phyloP scores from a whole-genome alignment of 257 asterid genomes.

The Fraxinus pennsylvanica region DNA sequence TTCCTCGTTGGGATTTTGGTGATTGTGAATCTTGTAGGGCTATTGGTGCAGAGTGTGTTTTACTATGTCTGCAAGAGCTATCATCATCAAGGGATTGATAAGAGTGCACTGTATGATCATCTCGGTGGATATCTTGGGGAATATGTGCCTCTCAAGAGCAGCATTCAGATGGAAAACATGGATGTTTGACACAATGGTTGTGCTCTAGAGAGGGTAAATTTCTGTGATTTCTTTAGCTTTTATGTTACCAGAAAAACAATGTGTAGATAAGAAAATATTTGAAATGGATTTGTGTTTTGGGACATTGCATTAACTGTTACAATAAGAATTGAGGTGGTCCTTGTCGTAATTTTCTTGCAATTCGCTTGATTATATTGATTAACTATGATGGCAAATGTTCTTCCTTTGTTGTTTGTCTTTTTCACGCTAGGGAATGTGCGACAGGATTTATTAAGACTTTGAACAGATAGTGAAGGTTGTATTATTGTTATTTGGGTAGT shows the following conservation, averaged over 20 bases:
- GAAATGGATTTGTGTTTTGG: neutral
- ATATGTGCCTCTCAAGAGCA: slow-evolving; percentile 93
- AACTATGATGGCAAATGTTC: neutral
- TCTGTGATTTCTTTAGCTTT: slow-evolving; percentile 15
- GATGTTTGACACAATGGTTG: slow-evolving; percentile 48
- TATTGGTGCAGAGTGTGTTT: slow-evolving; percentile 91
- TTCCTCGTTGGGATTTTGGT: slow-evolving; percentile 85
- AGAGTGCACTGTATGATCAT: slow-evolving; percentile 82
- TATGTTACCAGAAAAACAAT: neutral
- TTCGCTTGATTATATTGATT: neutral
- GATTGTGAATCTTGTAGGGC: slow-evolving; percentile 80
- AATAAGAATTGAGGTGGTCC: neutral
- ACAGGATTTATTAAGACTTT: neutral
- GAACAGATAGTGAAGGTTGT: neutral
- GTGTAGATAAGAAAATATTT: neutral
- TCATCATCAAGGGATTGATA: slow-evolving; percentile 88
- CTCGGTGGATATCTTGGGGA: slow-evolving; percentile 98
- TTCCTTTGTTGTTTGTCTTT: neutral
- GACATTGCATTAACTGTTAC: neutral
- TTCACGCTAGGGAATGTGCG: neutral
- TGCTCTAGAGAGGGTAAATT: slow-evolving; percentile 23
- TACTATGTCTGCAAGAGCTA: slow-evolving; percentile 94
- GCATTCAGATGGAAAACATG: slow-evolving; percentile 89
- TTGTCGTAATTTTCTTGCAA: neutral
- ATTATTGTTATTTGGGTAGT: neutral